Conservation (phyloP, 352 stramenopile species). For the Phytophthora syringae region DNA sequence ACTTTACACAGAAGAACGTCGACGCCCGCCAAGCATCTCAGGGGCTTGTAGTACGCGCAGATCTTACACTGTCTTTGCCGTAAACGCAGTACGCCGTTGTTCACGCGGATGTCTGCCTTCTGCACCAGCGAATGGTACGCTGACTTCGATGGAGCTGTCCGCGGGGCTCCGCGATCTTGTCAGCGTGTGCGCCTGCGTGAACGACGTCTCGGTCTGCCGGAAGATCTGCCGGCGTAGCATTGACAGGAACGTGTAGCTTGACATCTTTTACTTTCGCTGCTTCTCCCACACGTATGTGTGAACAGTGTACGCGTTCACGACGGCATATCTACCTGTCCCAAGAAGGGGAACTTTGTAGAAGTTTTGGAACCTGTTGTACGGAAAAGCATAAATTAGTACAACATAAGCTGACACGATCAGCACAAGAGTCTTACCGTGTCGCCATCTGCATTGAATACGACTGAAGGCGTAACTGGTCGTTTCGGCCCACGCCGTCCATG, state of each 20-base stretch:
- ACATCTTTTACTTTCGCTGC: too few relatives aligned
- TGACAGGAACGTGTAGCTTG: too few relatives aligned
- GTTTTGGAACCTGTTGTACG: background rate
- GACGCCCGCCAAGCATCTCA: slow-evolving; percentile 2
- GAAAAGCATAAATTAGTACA: slow-evolving; percentile 8
- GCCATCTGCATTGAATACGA: too few relatives aligned
- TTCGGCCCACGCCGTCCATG: slow-evolving; percentile 22
- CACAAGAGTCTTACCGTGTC: slow-evolving; percentile 1
- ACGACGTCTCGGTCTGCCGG: too few relatives aligned
- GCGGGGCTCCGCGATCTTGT: too few relatives aligned
- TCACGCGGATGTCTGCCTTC: background rate
- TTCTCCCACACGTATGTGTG: too few relatives aligned
- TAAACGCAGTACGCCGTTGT: background rate
- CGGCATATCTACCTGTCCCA: too few relatives aligned
- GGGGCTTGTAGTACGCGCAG: slow-evolving; percentile 16
- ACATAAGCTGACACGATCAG: background rate
- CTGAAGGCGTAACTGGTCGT: too few relatives aligned
- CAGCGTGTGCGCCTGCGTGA: too few relatives aligned
- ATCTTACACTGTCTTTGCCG: slow-evolving; percentile 14
- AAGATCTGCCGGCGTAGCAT: too few relatives aligned
- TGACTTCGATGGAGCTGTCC: background rate
- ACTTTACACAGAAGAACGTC: slow-evolving; percentile 11
- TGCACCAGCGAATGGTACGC: background rate
- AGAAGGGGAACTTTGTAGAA: slow-evolving; percentile 7
- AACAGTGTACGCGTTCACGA: too few relatives aligned